Conservation (phyloP, 2,329 filamentous ascomycete species). For the Curvularia sp. region DNA sequence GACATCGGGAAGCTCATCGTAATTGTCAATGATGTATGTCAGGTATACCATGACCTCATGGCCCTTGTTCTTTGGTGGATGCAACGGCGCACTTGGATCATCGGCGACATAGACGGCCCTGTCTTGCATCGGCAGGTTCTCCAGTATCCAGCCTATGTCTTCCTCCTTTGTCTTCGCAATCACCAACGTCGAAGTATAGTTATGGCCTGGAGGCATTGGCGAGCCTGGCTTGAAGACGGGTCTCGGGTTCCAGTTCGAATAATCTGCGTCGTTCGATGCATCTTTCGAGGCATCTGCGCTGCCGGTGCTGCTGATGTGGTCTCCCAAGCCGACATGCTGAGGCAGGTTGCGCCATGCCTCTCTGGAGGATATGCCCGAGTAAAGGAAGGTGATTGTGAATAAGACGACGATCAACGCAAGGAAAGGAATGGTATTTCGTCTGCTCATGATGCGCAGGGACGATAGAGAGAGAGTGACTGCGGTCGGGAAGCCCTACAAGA, state of each 20-base stretch:
- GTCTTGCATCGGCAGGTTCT: constrained; percentile 58
- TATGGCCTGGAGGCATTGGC: constrained; percentile 52
- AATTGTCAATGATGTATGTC: constrained; percentile 67
- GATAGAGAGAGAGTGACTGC: constrained; percentile 4
- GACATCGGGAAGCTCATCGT: constrained; percentile 65
- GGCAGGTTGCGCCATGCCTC: constrained; percentile 50
- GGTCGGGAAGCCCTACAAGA: background rate
- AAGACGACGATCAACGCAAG: constrained; percentile 38
- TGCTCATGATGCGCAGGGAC: constrained; percentile 31
- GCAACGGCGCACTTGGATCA: constrained; percentile 55
- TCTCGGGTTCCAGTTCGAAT: constrained; percentile 50
- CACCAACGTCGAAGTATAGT: constrained; percentile 63
- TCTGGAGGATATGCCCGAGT: constrained; percentile 42
- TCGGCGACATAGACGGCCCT: constrained; percentile 62
- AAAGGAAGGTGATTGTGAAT: constrained; percentile 51
- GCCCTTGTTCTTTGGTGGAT: constrained; percentile 64
- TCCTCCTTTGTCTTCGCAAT: constrained; percentile 61
- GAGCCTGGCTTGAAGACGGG: constrained; percentile 43
- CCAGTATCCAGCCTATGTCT: constrained; percentile 62
- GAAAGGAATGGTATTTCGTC: constrained; percentile 40
- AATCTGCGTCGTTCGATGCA: constrained; percentile 36
- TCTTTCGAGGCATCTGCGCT: constrained; percentile 13
- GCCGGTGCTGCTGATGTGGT: constrained; percentile 34
- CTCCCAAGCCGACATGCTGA: constrained; percentile 52
- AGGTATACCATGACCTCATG: constrained; percentile 70